phyloP scores from a whole-genome alignment of 306 rosid species.

The Trichosanthes cucumerina region DNA sequence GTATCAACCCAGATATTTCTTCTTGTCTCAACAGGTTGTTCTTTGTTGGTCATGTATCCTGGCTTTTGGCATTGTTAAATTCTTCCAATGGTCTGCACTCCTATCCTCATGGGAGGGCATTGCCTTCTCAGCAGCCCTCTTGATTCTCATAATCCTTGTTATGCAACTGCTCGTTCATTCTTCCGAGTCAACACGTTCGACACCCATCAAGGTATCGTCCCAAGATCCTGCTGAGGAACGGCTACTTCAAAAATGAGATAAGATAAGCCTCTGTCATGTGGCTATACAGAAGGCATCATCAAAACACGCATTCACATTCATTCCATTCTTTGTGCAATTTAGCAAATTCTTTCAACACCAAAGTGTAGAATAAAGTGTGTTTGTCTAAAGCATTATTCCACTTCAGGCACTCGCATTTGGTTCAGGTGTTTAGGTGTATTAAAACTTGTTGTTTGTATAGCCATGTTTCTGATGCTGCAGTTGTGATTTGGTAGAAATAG shows the following conservation, averaged over 20 bases:
- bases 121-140: conserved; percentile 24
- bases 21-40: conserved; percentile 40
- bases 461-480: not conserved
- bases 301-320: not conserved
- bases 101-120: conserved; percentile 73
- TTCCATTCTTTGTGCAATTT: not conserved
- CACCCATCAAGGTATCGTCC: conserved; percentile 18
- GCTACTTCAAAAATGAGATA: conserved; percentile 36
- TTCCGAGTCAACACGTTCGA: conserved; percentile 43
- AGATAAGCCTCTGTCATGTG: not conserved
- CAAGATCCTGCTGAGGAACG: conserved; percentile 35
- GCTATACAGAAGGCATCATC: not conserved
- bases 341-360: not conserved
- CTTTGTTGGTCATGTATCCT: conserved; percentile 41
- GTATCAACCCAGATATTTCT: conserved; percentile 9
- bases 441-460: not conserved
- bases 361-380: not conserved
- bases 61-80: conserved; percentile 21
- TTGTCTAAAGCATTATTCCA: not conserved
- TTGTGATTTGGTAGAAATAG: not conserved
- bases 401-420: not conserved
- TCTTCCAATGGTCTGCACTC: conserved; percentile 37
- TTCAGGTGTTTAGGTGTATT: not conserved
- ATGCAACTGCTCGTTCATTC: conserved; percentile 68
- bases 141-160: conserved; percentile 28